A percentile compares a stretch with the other conserved stretches of the same genome.
Evolutionary conservation across 495 filamentous ascomycete species (phyloP).

Genomic region (Trichoderma orchidacearum): DNA sequence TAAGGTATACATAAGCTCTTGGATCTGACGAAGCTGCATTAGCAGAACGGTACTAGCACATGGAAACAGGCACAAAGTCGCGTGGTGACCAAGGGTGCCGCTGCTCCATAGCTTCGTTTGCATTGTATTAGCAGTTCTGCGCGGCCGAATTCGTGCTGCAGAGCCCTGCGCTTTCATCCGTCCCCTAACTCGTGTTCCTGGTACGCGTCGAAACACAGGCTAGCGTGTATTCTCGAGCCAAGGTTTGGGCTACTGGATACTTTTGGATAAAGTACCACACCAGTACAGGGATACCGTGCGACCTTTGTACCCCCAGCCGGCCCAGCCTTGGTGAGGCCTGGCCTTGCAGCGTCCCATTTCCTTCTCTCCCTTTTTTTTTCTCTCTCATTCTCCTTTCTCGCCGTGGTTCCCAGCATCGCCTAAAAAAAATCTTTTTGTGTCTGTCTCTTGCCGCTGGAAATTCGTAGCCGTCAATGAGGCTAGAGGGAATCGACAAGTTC

Average conservation of each 20-base stretch:
- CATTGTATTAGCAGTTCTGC: background rate
- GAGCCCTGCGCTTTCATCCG: background rate
- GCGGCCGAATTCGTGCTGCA: background rate
- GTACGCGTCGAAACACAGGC: background rate
- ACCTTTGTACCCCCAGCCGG: background rate
- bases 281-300: background rate
- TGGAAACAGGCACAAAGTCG: background rate
- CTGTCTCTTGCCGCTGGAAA: background rate
- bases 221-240: background rate
- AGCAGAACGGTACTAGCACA: too few species aligned
- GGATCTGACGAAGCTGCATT: background rate
- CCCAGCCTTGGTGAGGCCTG: background rate
- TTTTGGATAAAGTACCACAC: background rate
- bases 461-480: too few species aligned
- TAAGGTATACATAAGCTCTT: too few species aligned
- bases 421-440: too few species aligned
- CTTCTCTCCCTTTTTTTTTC: background rate
- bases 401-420: too few species aligned
- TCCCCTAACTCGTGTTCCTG: background rate
- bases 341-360: background rate
- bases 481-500: too few species aligned
- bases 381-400: background rate
- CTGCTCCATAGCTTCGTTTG: background rate
- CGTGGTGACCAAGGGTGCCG: background rate
- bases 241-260: background rate